phyloP scores from a whole-genome alignment of 129 eudicot species.

The Sambucus nigra region DNA sequence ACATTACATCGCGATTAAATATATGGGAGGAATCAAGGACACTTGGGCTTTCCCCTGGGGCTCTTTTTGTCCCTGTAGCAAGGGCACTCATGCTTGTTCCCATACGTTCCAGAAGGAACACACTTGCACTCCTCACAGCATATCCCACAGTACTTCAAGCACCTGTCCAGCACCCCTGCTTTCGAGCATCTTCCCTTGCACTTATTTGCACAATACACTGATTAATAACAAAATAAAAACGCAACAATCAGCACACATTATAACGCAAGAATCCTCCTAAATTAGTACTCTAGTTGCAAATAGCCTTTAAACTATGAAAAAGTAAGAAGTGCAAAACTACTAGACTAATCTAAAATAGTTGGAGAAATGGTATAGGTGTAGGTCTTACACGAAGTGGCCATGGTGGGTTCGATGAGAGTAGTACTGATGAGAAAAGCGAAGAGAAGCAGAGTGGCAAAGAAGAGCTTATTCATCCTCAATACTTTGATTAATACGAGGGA shows the following conservation, averaged over 20 bases:
- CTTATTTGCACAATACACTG: constrained; percentile 37
- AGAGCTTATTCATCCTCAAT: constrained; percentile 17
- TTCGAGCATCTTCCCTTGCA: constrained; percentile 52
- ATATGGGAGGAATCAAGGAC: constrained; percentile 37
- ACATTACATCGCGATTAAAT: no score
- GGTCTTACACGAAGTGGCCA: constrained; percentile 16
- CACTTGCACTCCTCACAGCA: constrained; percentile 70
- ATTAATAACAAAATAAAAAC: not conserved
- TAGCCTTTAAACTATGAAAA: no score
- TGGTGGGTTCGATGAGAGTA: constrained; percentile 18
- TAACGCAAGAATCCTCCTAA: no score
- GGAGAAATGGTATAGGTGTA: not conserved
- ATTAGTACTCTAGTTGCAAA: no score
- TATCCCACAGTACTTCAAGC: constrained; percentile 61
- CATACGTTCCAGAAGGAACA: constrained; percentile 63
- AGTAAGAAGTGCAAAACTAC: no score
- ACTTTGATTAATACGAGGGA: no score
- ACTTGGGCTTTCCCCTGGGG: constrained; percentile 66
- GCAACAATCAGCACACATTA: not conserved
- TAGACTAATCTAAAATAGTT: not conserved
- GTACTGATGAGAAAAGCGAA: constrained; percentile 11
- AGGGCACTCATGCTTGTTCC: constrained; percentile 79
- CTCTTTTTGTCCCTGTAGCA: constrained; percentile 67
- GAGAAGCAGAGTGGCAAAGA: constrained; percentile 7
- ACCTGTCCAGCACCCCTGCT: constrained; percentile 45